These are phyloP conservation scores for Lactarius akahatsu DNA, from an alignment of 768 basidiomycete species.

Conservation along the genomic window DNA sequence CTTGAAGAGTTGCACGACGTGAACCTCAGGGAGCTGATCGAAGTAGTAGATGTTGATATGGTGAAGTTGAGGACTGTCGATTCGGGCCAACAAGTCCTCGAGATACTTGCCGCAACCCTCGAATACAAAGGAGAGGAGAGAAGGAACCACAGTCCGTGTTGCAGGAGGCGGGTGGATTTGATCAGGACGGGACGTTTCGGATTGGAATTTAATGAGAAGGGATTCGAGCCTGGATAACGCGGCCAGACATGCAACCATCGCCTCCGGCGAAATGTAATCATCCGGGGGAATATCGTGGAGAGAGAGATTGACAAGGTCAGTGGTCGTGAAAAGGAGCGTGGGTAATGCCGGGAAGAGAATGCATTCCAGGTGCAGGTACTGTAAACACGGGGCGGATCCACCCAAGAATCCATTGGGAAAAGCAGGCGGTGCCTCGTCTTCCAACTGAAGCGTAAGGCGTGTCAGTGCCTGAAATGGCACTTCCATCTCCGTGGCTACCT, in stretches of 20 bases:
- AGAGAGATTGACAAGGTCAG: not conserved
- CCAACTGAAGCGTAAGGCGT: not conserved
- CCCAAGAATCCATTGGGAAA: not conserved
- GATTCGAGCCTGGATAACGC: not conserved
- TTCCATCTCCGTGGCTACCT: not conserved
- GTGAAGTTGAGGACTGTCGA: not conserved
- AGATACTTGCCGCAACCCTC: not conserved
- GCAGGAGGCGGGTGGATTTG: not conserved
- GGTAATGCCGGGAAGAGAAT: not conserved
- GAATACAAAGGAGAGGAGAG: not conserved
- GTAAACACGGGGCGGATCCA: conserved; percentile 1
- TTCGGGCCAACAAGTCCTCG: not conserved
- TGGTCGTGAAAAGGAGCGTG: not conserved
- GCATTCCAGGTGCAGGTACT: not conserved
- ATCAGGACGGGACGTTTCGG: not conserved
- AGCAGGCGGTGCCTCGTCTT: not conserved
- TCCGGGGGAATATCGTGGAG: not conserved
- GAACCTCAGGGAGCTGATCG: not conserved
- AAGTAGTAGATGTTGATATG: not conserved
- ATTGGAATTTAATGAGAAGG: not conserved
- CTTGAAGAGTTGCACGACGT: not conserved
- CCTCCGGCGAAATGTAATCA: not conserved
- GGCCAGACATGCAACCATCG: not conserved
- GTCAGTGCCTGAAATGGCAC: conserved; percentile 1
- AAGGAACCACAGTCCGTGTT: not conserved